Conservation (phyloP, 1,284 basidiomycete genomes). For the Kalmanozyma brasiliensis region DNA sequence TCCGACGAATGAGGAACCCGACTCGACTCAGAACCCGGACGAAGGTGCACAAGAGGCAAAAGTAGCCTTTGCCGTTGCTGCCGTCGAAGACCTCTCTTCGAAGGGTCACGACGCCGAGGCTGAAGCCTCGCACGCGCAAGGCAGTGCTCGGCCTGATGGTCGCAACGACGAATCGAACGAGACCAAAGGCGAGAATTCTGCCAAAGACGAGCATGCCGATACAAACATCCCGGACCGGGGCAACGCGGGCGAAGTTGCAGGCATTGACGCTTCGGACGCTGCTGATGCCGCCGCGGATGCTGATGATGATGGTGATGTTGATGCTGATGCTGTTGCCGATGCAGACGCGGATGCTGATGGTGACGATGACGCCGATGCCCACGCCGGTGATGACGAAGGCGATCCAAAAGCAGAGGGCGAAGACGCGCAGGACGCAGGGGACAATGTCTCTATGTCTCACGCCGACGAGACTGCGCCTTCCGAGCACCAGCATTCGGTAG, state of each 20-base stretch:
- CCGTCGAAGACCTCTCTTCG: neutral
- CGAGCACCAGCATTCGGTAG: slow-evolving; percentile 11
- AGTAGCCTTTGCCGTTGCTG: too few relatives aligned
- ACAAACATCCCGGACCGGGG: neutral
- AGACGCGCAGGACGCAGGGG: neutral
- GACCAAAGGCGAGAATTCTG: neutral
- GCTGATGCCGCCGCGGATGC: slow-evolving; percentile 1
- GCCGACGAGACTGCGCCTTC: slow-evolving; percentile 16
- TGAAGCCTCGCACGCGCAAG: neutral
- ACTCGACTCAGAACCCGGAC: too few relatives aligned
- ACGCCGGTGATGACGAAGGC: slow-evolving; percentile 16
- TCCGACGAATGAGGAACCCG: neutral
- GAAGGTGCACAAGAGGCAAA: too few relatives aligned
- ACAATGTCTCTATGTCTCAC: slow-evolving; percentile 13
- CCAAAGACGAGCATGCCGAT: slow-evolving; percentile 1
- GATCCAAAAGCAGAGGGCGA: slow-evolving; percentile 11
- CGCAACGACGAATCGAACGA: slow-evolving; percentile 1
- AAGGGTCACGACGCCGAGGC: neutral
- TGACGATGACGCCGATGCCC: slow-evolving; percentile 21
- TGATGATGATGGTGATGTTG: slow-evolving; percentile 1
- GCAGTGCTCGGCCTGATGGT: neutral
- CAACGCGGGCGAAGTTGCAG: neutral
- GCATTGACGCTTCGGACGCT: neutral
- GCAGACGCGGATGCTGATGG: slow-evolving; percentile 6
- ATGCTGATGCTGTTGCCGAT: neutral